A percentile compares a stretch with the other conserved stretches of the same genome.
Conservation (phyloP, 2,329 filamentous ascomycete genomes). For the Polytolypa hystricis region DNA sequence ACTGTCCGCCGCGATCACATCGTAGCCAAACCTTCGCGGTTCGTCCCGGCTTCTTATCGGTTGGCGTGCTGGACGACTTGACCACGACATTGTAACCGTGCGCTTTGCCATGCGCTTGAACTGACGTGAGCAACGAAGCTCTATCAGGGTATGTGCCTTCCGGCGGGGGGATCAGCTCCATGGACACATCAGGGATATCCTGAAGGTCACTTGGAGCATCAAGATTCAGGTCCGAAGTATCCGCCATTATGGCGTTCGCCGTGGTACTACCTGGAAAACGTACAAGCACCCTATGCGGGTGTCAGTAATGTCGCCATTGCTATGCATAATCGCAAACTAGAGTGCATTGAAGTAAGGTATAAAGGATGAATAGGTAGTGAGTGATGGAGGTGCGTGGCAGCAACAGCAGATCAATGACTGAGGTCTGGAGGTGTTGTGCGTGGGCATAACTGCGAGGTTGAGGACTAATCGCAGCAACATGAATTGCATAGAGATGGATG, state of each 20-base stretch:
- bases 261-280: slow-evolving; percentile 1
- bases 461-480: slow-evolving; percentile 1
- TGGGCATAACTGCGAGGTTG: slow-evolving; percentile 23
- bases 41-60: slow-evolving; percentile 34
- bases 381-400: slow-evolving; percentile 28
- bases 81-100: slow-evolving; percentile 36
- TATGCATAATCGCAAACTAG: too few species aligned
- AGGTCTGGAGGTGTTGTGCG: slow-evolving; percentile 22
- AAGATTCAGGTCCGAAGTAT: slow-evolving; percentile 32
- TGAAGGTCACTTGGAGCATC: slow-evolving; percentile 36
- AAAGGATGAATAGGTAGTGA: not conserved
- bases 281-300: slow-evolving; percentile 1
- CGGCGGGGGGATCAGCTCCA: slow-evolving; percentile 31
- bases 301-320: too few species aligned
- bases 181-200: slow-evolving; percentile 33
- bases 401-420: slow-evolving; percentile 16
- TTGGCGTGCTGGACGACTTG: slow-evolving; percentile 36
- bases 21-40: slow-evolving; percentile 35
- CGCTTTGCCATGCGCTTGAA: slow-evolving; percentile 31
- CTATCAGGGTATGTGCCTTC: slow-evolving; percentile 36
- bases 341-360: too few species aligned
- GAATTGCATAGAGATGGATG: not conserved
- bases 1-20: slow-evolving; percentile 35
- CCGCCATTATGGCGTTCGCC: slow-evolving; percentile 24
- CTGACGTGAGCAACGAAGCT: slow-evolving; percentile 27